These are phyloP conservation scores for Fusarium sp. DNA, from an alignment of 2,329 filamentous ascomycete species.

Conservation along the genomic window DNA sequence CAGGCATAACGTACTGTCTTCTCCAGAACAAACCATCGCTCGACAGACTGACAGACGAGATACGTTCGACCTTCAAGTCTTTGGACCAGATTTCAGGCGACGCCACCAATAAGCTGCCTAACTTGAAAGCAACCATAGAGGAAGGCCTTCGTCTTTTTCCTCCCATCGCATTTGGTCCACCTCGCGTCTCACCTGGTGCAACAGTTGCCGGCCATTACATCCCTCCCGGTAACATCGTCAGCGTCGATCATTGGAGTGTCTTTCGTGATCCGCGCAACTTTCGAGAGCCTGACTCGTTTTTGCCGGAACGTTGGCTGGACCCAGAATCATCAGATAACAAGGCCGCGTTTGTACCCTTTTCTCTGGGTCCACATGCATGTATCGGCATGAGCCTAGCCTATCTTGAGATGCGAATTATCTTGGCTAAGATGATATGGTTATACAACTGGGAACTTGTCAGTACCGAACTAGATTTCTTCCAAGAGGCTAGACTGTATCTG, in stretches of 20 bases:
- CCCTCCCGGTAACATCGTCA: constrained; percentile 11
- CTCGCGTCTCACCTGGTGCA: constrained; percentile 15
- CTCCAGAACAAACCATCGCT: background rate
- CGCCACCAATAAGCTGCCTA: constrained; percentile 2
- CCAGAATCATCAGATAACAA: background rate
- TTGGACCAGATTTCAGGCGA: constrained; percentile 11
- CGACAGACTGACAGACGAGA: background rate
- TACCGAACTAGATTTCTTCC: constrained; percentile 1
- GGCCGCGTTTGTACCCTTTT: constrained; percentile 12
- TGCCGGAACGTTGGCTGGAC: constrained; percentile 11
- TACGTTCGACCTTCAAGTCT: background rate
- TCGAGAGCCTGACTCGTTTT: background rate
- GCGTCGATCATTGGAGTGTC: constrained; percentile 1
- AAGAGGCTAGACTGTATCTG: background rate
- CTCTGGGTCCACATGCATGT: constrained; percentile 10
- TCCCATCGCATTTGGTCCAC: constrained; percentile 7
- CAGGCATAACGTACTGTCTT: background rate
- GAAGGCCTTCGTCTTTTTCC: constrained; percentile 23
- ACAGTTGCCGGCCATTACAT: constrained; percentile 9
- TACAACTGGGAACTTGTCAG: constrained; percentile 18
- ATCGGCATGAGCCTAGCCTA: constrained; percentile 13
- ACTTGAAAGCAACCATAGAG: constrained; percentile 17
- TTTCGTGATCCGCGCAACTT: constrained; percentile 15
- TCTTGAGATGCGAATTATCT: background rate
- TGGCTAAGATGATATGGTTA: background rate